Evolutionary conservation across 2,329 filamentous ascomycete genomes (phyloP).

Genomic region (Fusarium pseudograminearum): DNA sequence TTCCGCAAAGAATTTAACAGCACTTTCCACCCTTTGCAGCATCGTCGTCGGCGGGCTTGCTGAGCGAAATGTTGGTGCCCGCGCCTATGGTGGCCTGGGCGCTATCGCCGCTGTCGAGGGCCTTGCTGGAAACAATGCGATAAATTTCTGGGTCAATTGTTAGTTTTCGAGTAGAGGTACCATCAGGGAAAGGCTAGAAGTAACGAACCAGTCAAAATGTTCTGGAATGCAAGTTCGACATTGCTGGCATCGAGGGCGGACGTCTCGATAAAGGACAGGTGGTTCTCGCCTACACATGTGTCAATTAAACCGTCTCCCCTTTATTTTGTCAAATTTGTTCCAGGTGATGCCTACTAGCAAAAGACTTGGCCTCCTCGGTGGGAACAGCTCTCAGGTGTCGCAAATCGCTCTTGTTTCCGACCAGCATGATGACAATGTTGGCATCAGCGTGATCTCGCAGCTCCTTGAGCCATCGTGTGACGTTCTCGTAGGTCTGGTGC

Average conservation of each 20-base stretch:
- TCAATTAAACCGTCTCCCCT: conserved; percentile 31
- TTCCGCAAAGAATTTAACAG: conserved; percentile 68
- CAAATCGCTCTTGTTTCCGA: conserved; percentile 99
- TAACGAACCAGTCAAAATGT: conserved; percentile 91
- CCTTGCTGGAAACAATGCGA: conserved; percentile 98
- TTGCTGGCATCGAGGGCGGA: conserved; percentile 99
- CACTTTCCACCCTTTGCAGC: conserved; percentile 84
- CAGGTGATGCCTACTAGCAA: conserved; percentile 78
- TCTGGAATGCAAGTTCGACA: conserved; percentile 98
- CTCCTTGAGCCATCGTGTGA: conserved; percentile 99
- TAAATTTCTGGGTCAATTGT: conserved; percentile 82
- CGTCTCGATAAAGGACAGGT: conserved; percentile 98
- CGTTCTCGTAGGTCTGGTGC: conserved; percentile 99
- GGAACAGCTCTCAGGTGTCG: conserved; percentile 96
- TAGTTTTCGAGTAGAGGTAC: conserved; percentile 20
- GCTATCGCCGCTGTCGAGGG: conserved; percentile 88
- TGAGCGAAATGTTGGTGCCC: conserved; percentile 87
- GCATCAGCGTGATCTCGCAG: conserved; percentile 96
- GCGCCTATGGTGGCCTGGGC: conserved; percentile 82
- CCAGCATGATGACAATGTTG: conserved; percentile 99
- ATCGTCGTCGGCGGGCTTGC: conserved; percentile 81
- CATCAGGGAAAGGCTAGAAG: neutral
- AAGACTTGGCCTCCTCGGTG: conserved; percentile 97
- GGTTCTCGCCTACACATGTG: conserved; percentile 82
- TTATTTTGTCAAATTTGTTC: conserved; percentile 6